Conservation (phyloP, 495 filamentous ascomycete species). For the Lineolata rhizophorae region DNA sequence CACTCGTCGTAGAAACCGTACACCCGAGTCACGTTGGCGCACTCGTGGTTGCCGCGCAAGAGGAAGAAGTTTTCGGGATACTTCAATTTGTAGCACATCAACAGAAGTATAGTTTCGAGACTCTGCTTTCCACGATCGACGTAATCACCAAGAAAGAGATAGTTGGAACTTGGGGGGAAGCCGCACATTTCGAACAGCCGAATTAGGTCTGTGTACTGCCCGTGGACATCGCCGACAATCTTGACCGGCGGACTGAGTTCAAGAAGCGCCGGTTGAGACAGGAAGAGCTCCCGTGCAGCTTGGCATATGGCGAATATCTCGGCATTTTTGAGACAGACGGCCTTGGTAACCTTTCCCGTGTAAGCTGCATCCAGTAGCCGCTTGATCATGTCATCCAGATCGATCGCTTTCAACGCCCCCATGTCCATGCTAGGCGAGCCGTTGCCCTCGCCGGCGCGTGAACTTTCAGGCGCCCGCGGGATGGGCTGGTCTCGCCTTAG, state of each 20-base stretch:
- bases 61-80: slow-evolving; percentile 99
- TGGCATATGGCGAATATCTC: slow-evolving; percentile 87
- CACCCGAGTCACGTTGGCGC: slow-evolving; percentile 92
- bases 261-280: slow-evolving; percentile 77
- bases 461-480: slow-evolving; percentile 9
- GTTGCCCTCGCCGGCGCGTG: neutral
- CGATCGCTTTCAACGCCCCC: slow-evolving; percentile 67
- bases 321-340: slow-evolving; percentile 89
- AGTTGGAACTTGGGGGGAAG: slow-evolving; percentile 85
- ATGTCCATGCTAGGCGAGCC: slow-evolving; percentile 34
- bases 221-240: slow-evolving; percentile 95
- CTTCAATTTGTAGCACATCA: slow-evolving; percentile 96
- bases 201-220: slow-evolving; percentile 94
- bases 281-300: slow-evolving; percentile 66
- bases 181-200: slow-evolving; percentile 99
- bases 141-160: slow-evolving; percentile 91
- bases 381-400: slow-evolving; percentile 93
- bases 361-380: slow-evolving; percentile 87
- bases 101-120: slow-evolving; percentile 83
- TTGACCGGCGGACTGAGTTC: slow-evolving; percentile 95
- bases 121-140: slow-evolving; percentile 96
- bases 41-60: slow-evolving; percentile 91
- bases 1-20: slow-evolving; percentile 99
- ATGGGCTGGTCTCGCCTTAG: slow-evolving; percentile 39
- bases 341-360: slow-evolving; percentile 90